Base-by-base conservation (phyloP, 345 rosid species). In the Camelina sativa region DNA sequence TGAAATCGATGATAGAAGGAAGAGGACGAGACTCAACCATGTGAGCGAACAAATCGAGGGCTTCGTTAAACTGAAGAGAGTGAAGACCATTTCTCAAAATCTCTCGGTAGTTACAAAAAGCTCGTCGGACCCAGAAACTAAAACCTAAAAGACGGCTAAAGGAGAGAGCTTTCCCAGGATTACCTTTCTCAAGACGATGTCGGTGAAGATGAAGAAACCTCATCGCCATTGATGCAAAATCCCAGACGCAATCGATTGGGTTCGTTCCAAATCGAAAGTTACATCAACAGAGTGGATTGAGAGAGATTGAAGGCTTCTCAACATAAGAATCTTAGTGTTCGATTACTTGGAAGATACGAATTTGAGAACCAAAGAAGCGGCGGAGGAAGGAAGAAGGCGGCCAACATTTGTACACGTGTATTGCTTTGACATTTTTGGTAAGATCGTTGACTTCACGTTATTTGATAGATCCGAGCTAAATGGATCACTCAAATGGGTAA, bases 21-120 rank as follows among this genome's bases (percentile, higher is more conserved):
- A 58, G 46, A 20, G 73, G 78, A 40, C 62, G 73, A 60, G 78
- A 67, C 54, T 75, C 61, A 52, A 50, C 73, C 79, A 75, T 75
- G 10, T 22, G 35, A 50, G 68, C 5, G 69, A 67, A 75, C 7
- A 75, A 46, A 75, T 60, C 74, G 6, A 75, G 20, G 51, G 74
- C 68, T 15, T 75, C 68, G 8, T 52, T 75, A 9, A 75, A 20
- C 70, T 30, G 46, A 62, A 72, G 62, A 72, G 69, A 25, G 44
- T 38, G 66, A 12, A 50, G 67, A 67, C 59, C 38, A 19, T 35
- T 50, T 28, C 62, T 67, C 67, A 59, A 40, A 38, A 75, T 58
- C 55, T 11, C 6, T 67, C 67, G 22, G 62, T 75, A 75, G 50
- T 67, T 54, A 35, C 68, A 59, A 34, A 67, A 75, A 67, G 54